Base-by-base conservation (phyloP, 1,284 basidiomycete species). In the Cutaneotrichosporon daszewskae region DNA sequence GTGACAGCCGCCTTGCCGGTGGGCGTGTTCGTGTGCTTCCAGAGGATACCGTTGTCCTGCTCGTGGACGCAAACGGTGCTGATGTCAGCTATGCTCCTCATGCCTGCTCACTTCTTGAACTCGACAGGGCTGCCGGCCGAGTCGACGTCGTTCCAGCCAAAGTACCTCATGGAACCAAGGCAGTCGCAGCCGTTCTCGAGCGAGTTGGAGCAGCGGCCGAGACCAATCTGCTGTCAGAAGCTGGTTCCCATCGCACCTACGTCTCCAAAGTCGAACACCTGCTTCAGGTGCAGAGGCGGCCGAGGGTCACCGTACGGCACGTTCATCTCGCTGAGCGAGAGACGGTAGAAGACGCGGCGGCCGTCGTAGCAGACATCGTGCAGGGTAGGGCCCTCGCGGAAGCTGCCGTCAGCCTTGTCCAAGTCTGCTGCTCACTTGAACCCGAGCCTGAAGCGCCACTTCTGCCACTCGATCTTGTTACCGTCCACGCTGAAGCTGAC, bases 401-500 rank as follows among this genome's bases (percentile, higher is more conserved):
- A 60, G 35, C n/a, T n/a, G n/a, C n/a, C n/a, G n/a, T n/a, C n/a
- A n/a, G n/a, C n/a, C n/a, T n/a, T n/a, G n/a, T n/a, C n/a, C n/a
- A n/a, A n/a, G n/a, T n/a, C n/a, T n/a, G n/a, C n/a, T n/a, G n/a
- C n/a, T n/a, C n/a, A n/a, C n/a, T 62, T 57, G 53, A 59, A 60
- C 11, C 57, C 55, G 29, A 56, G 39, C 37, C 53, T 42, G 48
- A 58, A 47, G 20, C 46, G 33, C 62, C 64, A 64, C 36, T 66
- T 66, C 40, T 64, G 62, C 64, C 64, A 64, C 12, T 41, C 26
- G n/a, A 67, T 37, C 16, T 79, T 77, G 57, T 88, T 73, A 0
- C 88, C 90, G 34, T 82, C 76, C 65, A 94, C 77, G 64, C 77
- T 84, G 76, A 92, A 95, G 5, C 17, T 20, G 14, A 38, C 37